Conservation (phyloP, 108 stramenopile species). For the Cylindrotheca closterium region DNA sequence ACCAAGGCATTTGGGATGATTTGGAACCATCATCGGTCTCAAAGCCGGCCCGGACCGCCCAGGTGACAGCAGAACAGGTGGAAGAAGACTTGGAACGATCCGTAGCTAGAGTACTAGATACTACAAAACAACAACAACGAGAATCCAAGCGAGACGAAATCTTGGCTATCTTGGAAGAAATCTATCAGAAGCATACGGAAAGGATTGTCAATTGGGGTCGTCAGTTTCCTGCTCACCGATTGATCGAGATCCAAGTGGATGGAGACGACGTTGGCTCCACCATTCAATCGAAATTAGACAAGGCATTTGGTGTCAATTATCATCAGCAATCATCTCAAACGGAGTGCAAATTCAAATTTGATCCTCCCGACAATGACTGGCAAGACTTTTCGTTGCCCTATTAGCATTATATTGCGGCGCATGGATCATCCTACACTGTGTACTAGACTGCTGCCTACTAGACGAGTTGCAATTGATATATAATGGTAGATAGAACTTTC, state of each 20-base stretch:
- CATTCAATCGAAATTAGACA: background rate
- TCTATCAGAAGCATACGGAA: constrained; percentile 29
- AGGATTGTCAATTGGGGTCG: constrained; percentile 23
- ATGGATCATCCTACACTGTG: no score
- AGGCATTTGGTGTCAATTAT: constrained; percentile 4
- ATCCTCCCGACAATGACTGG: constrained; percentile 21
- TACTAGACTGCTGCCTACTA: no score
- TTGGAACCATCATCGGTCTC: constrained; percentile 1
- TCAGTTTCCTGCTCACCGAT: constrained; percentile 15
- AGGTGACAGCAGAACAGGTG: constrained; percentile 1
- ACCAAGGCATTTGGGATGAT: background rate
- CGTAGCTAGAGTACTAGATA: background rate
- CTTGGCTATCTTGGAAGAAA: constrained; percentile 9
- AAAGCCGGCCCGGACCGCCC: background rate
- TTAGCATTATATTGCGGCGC: no score
- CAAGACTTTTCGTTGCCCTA: constrained; percentile 31
- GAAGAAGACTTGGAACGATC: constrained; percentile 5
- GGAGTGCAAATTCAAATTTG: constrained; percentile 25
- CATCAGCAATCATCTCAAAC: no score
- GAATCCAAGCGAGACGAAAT: no score
- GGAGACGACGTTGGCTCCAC: constrained; percentile 1
- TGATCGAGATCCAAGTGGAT: constrained; percentile 35
- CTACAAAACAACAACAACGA: background rate
- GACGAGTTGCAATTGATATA: no score
- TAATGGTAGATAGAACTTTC: no score